Evolutionary conservation across 305 asterid genomes (phyloP), one percentile per base, ranked within the genome.

Genomic region (Ajuga reptans): DNA sequence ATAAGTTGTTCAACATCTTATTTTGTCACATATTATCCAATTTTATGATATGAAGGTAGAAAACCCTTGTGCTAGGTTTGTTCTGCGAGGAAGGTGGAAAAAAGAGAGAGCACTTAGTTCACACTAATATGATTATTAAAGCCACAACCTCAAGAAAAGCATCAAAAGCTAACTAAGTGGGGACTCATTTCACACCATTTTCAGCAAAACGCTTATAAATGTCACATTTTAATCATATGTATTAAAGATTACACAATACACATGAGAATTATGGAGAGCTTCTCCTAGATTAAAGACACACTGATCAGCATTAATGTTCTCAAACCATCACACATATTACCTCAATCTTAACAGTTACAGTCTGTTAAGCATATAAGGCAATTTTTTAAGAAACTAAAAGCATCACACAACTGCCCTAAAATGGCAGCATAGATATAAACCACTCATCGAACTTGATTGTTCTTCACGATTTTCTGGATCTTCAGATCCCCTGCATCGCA

Each of bases 301-400:
- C 49, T 16, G 50, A 63, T 51, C 15, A 1, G 52, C 65, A 72
- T 53, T 33, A 21, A 39, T 41, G 49, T 43, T 65, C 61, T 18
- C 33, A 64, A 69, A 39, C 72, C 54, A 58, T 15, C 74, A 74
- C 50, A 70, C 72, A 66, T 54, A 43, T 29, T 56, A 57, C 46
- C 5, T 41, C 24, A 29, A 41, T 53, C 10, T 53, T 53, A 50
- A 66, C 47, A 9, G 14, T 36, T 53, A 54, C n/a, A 37, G 21
- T 41, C 77, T 55, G 64, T 59, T 54, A 47, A 34, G 17, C 68
- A 56, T 21, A 55, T 43, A 45, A 16, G 3, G 18, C 60, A 63
- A 72, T 58, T 27, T 66, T 4, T 3, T 64, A 70, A 49, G 29
- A 71, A 68, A 74, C 74, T 24, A 64, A 77, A 21, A 74, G 47